Evolutionary conservation across 495 filamentous ascomycete species (phyloP), one percentile per base, ranked within the genome.

Genomic region (Rhypophila decipiens): DNA sequence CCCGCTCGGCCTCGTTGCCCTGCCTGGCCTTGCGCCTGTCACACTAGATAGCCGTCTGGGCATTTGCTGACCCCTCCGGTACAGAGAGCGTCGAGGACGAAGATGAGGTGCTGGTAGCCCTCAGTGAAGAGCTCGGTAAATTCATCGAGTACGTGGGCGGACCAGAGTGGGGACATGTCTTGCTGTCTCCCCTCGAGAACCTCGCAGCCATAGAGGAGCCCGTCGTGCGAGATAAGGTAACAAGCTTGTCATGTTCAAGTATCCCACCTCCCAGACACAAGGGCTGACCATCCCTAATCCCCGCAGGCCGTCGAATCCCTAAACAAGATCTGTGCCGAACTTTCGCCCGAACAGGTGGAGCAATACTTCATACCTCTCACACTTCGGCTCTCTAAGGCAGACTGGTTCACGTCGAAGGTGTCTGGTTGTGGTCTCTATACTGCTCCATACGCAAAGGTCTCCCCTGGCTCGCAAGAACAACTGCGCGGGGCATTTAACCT

Each of bases 391-490:
- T 95, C 93, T 46, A 97, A 96, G 78, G 94, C 93, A 66, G 93
- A 98, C 73, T 98, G 93, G 93, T 98, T 98, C 63, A 98, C 93
- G 23, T 97, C 94, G 50, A 98, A 97, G 68, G 93, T 98, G 43
- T 98, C 93, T 12, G 93, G 90, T 7, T 94, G 93, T 52, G 93
- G 91, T 39, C 85, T 98, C 34, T 97, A 91, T 69, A 90, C 84
- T 56, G 77, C 83, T 37, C 91, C 93, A 50, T 98, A 98, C 77
- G 82, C 77, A 45, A 95, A 91, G 73, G 87, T 91, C 44, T 80
- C 86, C 13, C 76, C 82, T 12, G 71, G 82, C n/a, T 79, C 86
- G 51, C 94, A 97, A 65, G 88, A 96, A 69, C 83, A 76, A 48
- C 80, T 98, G 17, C 80, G 93, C 63, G 83, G 90, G 66, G 86